These are phyloP conservation scores for Sonneratia caseolaris DNA, from an alignment of 345 rosid genomes.

Conservation along the genomic window DNA sequence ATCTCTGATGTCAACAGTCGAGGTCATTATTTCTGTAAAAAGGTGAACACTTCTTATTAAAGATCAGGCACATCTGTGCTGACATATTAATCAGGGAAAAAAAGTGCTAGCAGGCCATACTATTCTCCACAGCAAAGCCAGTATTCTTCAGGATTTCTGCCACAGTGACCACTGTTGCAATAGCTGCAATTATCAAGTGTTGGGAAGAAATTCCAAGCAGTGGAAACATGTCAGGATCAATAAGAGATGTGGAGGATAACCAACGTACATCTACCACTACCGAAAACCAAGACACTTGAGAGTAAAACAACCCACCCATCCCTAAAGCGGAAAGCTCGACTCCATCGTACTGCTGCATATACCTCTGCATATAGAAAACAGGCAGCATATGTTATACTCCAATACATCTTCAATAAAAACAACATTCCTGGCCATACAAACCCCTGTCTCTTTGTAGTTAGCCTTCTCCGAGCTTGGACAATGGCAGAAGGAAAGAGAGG, in stretches of 20 bases:
- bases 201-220: background rate
- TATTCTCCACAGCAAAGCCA: slow-evolving; percentile 81
- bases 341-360: slow-evolving; percentile 82
- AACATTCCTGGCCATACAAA: too few relatives aligned
- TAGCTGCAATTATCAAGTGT: slow-evolving; percentile 40
- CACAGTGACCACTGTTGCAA: slow-evolving; percentile 72
- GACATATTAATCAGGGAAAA: background rate
- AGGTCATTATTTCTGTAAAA: slow-evolving; percentile 53
- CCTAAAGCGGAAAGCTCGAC: slow-evolving; percentile 94
- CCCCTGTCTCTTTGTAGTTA: too few relatives aligned
- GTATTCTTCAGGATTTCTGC: slow-evolving; percentile 82
- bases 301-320: slow-evolving; percentile 45
- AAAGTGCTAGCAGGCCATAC: slow-evolving; percentile 21
- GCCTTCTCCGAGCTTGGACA: background rate
- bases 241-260: background rate
- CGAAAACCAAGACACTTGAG: background rate
- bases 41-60: slow-evolving; percentile 1
- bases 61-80: background rate
- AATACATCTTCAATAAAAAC: background rate
- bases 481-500: background rate
- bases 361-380: slow-evolving; percentile 43
- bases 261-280: background rate
- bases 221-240: background rate
- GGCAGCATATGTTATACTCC: background rate
- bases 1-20: slow-evolving; percentile 76